phyloP scores from a whole-genome alignment of 345 rosid species.

The Cardamine occulta region DNA sequence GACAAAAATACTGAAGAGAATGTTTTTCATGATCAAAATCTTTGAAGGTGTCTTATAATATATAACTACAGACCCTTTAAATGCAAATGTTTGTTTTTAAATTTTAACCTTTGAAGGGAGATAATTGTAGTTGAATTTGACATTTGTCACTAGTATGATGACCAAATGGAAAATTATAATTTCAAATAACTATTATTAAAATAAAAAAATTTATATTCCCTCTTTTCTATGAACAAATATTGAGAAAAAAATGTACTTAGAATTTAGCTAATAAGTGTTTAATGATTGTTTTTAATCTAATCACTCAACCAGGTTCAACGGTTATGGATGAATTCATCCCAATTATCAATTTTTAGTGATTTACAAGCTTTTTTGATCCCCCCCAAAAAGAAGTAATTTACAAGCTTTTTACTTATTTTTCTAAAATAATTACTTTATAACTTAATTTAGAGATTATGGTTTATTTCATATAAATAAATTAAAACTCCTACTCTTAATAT shows the following conservation, averaged over 20 bases:
- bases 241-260: constrained; percentile 8
- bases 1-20: constrained; percentile 12
- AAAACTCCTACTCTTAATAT: neutral
- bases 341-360: neutral
- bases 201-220: neutral
- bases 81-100: neutral
- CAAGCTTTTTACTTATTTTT: neutral
- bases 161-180: neutral
- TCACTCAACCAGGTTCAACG: neutral
- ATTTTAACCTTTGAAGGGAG: neutral
- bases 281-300: neutral
- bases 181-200: neutral
- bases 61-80: neutral
- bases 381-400: neutral
- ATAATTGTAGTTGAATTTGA: constrained; percentile 23
- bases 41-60: constrained; percentile 20
- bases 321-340: constrained; percentile 8
- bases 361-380: neutral
- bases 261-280: constrained; percentile 6
- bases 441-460: constrained; percentile 31
- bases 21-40: constrained; percentile 27
- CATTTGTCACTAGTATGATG: constrained; percentile 26
- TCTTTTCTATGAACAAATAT: neutral
- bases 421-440: neutral
- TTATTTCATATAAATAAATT: neutral